Evolutionary conservation across 129 eudicot species (phyloP), one percentile per base, ranked within the genome.

Genomic region (Mikania micrantha): DNA sequence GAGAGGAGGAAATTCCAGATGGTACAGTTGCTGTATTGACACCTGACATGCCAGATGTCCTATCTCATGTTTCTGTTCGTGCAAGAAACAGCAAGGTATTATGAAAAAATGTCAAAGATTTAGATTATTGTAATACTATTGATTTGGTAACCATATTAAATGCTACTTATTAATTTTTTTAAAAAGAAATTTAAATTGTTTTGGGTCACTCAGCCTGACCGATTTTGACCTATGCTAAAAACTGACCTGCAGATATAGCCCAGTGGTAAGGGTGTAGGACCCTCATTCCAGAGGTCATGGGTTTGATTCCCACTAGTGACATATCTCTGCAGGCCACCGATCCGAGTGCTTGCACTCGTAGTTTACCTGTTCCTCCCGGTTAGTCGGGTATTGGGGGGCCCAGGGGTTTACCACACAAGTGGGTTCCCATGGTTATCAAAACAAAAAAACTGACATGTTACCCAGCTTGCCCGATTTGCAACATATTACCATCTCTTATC

Each of bases 1-100:
- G 99, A 63, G 99, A 94, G 81, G 99, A 94, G 79, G 99, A 94
- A 84, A 94, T 94, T 75, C 99, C 99, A 50, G 93, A 94, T 75
- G 99, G 99, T 52, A 72, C 88, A 49, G 97, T 94, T 58, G 97
- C 95, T 27, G 95, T 94, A 70, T 72, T 94, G 60, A 94, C 99
- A 57, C 95, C 97, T 36, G 97, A 94, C 80, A 94, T 94, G 99
- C 99, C 97, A 59, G 99, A 94, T 87, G 99, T 94, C 66, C 78
- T 94, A 27, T 94, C 97, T 45, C 99, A 94, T 79, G 99, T 94
- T 74, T 94, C 99, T 79, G 99, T 94, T 72, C 85, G 99, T 73
- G 99, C 97, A 64, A 94, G 99, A 84, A 94, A 94, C 54, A 69
- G 95, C 83, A 94, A 94, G 93, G 99, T 94, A 61, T 42, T 2